These are phyloP conservation scores for Beauveria varroae DNA, from an alignment of 2,329 filamentous ascomycete genomes.

Conservation along the genomic window DNA sequence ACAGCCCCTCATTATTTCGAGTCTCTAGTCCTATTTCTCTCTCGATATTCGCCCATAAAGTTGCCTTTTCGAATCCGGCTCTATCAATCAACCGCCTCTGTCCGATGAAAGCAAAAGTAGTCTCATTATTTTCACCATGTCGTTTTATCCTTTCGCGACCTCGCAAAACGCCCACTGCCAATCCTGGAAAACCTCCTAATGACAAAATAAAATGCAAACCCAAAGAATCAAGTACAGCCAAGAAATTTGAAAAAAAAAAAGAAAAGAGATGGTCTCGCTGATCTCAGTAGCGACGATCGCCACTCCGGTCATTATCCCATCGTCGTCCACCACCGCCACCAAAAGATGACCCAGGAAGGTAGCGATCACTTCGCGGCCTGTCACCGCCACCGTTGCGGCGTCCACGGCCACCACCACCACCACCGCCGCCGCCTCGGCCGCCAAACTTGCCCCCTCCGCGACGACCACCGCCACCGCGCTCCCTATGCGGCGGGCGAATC, in stretches of 20 bases:
- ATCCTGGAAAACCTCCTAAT: not conserved
- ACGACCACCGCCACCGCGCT: constrained; percentile 26
- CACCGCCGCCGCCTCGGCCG: constrained; percentile 18
- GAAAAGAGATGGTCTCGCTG: not conserved
- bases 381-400: constrained; percentile 16
- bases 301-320: constrained; percentile 2
- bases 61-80: not conserved
- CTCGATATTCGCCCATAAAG: not conserved
- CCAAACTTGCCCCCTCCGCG: constrained; percentile 16
- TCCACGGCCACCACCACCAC: constrained; percentile 17
- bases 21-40: not conserved
- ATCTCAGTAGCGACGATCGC: constrained; percentile 3
- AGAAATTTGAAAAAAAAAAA: not conserved
- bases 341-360: constrained; percentile 21
- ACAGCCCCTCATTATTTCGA: not conserved
- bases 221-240: not conserved
- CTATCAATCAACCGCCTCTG: not conserved
- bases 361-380: constrained; percentile 26
- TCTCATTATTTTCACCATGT: not conserved
- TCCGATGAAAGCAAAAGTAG: not conserved
- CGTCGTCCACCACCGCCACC: constrained; percentile 18
- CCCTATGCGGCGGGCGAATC: constrained; percentile 51
- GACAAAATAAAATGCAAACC: not conserved
- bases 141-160: too few species aligned
- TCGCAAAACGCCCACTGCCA: not conserved